phyloP scores from a whole-genome alignment of 768 basidiomycete genomes.

The Mycena albidolilacea region DNA sequence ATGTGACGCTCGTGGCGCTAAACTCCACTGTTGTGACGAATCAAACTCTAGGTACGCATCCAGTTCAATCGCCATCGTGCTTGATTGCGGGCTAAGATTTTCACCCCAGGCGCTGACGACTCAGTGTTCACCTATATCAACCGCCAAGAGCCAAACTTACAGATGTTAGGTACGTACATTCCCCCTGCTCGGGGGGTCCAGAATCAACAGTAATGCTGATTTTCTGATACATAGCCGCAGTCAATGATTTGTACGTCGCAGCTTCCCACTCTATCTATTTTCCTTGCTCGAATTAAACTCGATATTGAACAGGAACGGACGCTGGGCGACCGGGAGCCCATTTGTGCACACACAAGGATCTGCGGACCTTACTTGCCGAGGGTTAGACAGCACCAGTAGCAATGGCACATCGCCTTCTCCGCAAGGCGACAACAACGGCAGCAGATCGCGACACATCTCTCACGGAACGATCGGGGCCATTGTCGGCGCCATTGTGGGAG shows the following conservation, averaged over 20 bases:
- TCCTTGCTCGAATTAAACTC: not conserved
- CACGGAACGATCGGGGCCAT: no score
- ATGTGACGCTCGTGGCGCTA: constrained; percentile 51
- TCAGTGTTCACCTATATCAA: constrained; percentile 56
- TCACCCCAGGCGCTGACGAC: constrained; percentile 34
- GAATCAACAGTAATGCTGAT: no score
- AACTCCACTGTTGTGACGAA: constrained; percentile 53
- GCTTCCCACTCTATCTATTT: not conserved
- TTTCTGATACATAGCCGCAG: not conserved
- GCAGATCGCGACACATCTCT: no score
- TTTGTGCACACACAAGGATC: constrained; percentile 6
- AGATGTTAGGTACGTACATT: constrained; percentile 52
- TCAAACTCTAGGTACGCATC: constrained; percentile 47
- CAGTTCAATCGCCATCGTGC: not conserved
- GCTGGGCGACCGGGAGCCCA: not conserved
- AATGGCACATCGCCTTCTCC: not conserved
- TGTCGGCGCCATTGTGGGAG: no score
- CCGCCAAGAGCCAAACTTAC: constrained; percentile 47
- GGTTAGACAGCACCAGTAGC: not conserved
- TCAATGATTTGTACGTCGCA: not conserved
- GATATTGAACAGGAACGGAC: not conserved
- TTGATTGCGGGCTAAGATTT: not conserved
- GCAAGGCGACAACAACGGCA: no score
- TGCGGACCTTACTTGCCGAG: not conserved
- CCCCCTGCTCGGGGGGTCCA: not conserved